Conservation (phyloP, 179 eudicot genomes). For the Amaranthus tricolor region DNA sequence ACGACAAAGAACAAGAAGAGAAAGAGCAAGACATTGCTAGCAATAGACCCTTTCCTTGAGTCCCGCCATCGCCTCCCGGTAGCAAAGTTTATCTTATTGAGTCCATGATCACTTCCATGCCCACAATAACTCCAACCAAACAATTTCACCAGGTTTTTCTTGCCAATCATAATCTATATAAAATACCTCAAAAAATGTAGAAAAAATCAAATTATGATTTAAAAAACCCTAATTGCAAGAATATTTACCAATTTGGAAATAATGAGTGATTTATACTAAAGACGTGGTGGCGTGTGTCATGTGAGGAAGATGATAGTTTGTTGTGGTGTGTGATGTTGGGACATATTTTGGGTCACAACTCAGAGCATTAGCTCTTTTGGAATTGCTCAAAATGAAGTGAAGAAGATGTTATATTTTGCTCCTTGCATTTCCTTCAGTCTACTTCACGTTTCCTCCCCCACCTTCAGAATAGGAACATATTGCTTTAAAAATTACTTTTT, state of each 20-base stretch:
- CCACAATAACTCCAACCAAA: neutral
- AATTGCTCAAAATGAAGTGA: neutral
- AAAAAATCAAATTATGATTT: too few relatives aligned
- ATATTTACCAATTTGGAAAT: neutral
- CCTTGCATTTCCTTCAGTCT: neutral
- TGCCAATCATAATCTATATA: neutral
- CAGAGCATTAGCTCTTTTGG: neutral
- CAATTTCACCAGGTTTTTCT: neutral
- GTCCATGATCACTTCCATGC: constrained; percentile 13
- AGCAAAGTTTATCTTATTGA: neutral
- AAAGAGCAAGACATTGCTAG: constrained; percentile 10
- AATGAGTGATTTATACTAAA: neutral
- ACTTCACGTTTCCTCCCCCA: neutral
- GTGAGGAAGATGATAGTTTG: neutral
- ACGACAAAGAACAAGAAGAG: constrained; percentile 25
- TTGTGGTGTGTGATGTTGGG: neutral
- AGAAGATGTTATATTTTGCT: neutral
- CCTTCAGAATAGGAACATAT: neutral
- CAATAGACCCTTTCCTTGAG: constrained; percentile 16
- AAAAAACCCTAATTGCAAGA: too few relatives aligned
- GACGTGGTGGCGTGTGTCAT: constrained; percentile 6
- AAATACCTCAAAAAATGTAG: neutral
- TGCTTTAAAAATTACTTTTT: too few relatives aligned
- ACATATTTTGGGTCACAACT: neutral
- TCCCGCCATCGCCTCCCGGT: constrained; percentile 3